These are phyloP conservation scores for Ogataea saltuana DNA, from an alignment of 805 yeast genomes.

Conservation along the genomic window DNA sequence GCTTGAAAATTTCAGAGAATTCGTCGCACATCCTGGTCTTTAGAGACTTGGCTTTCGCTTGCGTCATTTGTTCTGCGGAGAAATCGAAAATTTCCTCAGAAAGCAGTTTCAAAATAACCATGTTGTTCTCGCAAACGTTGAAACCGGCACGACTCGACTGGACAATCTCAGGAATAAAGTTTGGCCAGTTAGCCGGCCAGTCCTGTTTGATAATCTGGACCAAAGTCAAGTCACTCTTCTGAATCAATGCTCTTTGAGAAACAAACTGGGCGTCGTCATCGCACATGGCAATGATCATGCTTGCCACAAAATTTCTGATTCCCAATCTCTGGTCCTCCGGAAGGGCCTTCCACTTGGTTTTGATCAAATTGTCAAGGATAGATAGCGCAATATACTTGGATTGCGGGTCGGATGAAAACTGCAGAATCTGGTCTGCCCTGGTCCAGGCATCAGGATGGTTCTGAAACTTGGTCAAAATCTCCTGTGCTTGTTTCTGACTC, in stretches of 20 bases:
- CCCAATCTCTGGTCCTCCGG: conserved; percentile 90
- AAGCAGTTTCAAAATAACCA: conserved; percentile 84
- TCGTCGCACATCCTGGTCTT: conserved; percentile 85
- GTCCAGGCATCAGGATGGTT: conserved; percentile 97
- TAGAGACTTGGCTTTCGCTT: conserved; percentile 83
- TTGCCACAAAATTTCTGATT: conserved; percentile 88
- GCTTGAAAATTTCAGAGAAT: conserved; percentile 87
- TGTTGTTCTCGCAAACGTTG: conserved; percentile 96
- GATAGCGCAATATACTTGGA: conserved; percentile 90
- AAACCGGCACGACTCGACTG: conserved; percentile 78
- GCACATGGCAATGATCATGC: conserved; percentile 90
- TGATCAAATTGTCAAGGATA: conserved; percentile 84
- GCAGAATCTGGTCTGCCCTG: conserved; percentile 84
- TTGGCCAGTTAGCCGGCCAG: conserved; percentile 99
- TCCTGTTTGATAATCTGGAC: conserved; percentile 96
- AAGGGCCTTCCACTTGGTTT: conserved; percentile 89
- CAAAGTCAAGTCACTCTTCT: conserved; percentile 89
- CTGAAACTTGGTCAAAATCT: conserved; percentile 75
- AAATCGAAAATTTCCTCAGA: conserved; percentile 96
- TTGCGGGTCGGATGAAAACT: conserved; percentile 75
- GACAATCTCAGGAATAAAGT: conserved; percentile 90
- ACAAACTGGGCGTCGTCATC: conserved; percentile 75
- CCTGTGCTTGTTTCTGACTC: conserved; percentile 73
- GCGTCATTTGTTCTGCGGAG: conserved; percentile 95
- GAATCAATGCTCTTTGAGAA: conserved; percentile 77